Evolutionary conservation across 768 basidiomycete genomes (phyloP), one percentile per base, ranked within the genome.

Genomic region (Auriscalpium vulgare): DNA sequence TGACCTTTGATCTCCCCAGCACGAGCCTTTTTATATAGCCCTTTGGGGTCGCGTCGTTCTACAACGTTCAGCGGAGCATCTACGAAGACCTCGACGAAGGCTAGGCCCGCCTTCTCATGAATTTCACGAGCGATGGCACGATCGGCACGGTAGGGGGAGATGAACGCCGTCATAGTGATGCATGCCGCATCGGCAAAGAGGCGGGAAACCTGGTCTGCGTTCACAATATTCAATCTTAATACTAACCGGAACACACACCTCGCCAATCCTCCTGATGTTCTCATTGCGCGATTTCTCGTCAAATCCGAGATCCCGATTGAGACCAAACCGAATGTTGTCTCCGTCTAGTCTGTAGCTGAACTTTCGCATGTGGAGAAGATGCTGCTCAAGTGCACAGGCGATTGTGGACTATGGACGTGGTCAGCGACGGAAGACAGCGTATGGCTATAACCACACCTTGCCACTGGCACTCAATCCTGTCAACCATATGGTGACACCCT

Each of bases 271-370:
- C 51, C 97, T 86, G 67, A 99, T 98, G 72, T 99, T 95, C 72
- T 97, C 91, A 60, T 88, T 89, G 54, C 94, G 81, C 50, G 94
- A 94, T 66, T 82, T 84, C 66, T 94, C 91, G 63, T 91, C 88
- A 65, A 97, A 97, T 4, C 92, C 91, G 43, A 97, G 84, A 67
- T 97, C 94, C 72, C 89, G 97, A 78, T 98, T 99, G 51, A 99
- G 75, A 8, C 97, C 97, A 65, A 95, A 92, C 59, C 97, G 84
- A 54, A 99, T 77, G 68, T 94, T 95, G 74, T 98, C 97, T 3
- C 97, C 97, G 65, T 99, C 97, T 37, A 99, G 79, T 23, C 95
- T 84, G 71, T 97, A 98, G 45, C 85, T 75, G 65, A 90, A 94
- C 65, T 88, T 90, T 59, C 81, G 81, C 51, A 87, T 75, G 71